Evolutionary conservation across 306 rosid species (phyloP).

Genomic region (Delonix regia): DNA sequence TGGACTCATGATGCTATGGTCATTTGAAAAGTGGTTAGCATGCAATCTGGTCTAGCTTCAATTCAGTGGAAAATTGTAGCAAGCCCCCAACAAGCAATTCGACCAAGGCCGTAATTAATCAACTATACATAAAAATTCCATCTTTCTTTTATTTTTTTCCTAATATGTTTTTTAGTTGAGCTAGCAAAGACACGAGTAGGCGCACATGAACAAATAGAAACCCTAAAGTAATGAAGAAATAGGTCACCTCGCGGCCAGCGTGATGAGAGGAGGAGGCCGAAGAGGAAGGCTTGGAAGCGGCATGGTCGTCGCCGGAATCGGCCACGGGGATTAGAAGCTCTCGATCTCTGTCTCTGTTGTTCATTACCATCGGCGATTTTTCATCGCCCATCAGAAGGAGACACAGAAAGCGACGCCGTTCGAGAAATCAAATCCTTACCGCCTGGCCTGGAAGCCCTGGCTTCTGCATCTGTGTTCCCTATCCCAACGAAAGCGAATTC

Average conservation of each 20-base stretch:
- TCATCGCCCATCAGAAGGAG: slow-evolving; percentile 68
- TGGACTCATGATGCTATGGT: background rate
- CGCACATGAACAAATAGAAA: slow-evolving; percentile 18
- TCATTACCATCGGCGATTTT: slow-evolving; percentile 56
- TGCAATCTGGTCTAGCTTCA: background rate
- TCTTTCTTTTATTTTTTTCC: background rate
- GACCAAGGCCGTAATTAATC: background rate
- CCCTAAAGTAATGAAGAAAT: slow-evolving; percentile 32
- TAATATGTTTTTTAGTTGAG: too few relatives aligned
- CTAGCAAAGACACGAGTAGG: background rate
- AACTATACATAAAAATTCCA: background rate
- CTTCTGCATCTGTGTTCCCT: slow-evolving; percentile 12
- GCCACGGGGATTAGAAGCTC: slow-evolving; percentile 93
- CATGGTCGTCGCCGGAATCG: slow-evolving; percentile 46
- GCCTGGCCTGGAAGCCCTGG: background rate
- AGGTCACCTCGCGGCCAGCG: slow-evolving; percentile 74
- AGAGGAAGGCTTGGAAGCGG: slow-evolving; percentile 68
- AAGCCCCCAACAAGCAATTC: background rate
- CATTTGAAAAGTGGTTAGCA: background rate
- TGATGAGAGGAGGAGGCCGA: slow-evolving; percentile 62
- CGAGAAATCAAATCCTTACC: slow-evolving; percentile 12
- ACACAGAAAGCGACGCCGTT: slow-evolving; percentile 45
- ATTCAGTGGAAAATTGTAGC: background rate
- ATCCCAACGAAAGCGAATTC: background rate
- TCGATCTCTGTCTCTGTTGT: slow-evolving; percentile 81